phyloP scores from a whole-genome alignment of 106 monocot species.

The Phalaenopsis equestris region DNA sequence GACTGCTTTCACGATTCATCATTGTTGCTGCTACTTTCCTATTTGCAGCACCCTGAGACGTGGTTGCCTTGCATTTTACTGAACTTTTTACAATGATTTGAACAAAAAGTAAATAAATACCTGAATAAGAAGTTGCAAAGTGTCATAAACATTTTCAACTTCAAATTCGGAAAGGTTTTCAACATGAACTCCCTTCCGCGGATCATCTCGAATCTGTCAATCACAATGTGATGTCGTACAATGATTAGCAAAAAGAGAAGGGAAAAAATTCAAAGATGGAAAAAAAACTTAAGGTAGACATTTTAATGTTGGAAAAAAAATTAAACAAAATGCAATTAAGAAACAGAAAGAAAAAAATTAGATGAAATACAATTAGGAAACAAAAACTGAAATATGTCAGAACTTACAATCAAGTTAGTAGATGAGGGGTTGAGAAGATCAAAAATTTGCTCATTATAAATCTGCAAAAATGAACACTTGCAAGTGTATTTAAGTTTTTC shows the following conservation, averaged over 20 bases:
- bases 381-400: constrained; percentile 2
- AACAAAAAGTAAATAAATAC: constrained; percentile 15
- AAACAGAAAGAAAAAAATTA: neutral
- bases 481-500: constrained; percentile 87
- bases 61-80: constrained; percentile 1
- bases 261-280: neutral
- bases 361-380: neutral
- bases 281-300: neutral
- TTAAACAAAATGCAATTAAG: too few species aligned
- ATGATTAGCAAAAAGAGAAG: neutral
- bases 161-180: constrained; percentile 83
- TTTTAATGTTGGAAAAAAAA: neutral
- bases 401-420: constrained; percentile 72
- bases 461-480: constrained; percentile 91
- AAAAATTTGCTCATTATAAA: constrained; percentile 95
- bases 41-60: constrained; percentile 71
- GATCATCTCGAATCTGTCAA: constrained; percentile 77
- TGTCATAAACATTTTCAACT: constrained; percentile 76
- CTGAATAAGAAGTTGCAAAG: constrained; percentile 72
- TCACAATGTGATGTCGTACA: neutral
- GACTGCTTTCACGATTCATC: constrained; percentile 94
- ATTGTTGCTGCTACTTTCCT: constrained; percentile 91
- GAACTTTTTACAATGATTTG: neutral
- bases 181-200: constrained; percentile 70
- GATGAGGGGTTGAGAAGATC: constrained; percentile 96